Evolutionary conservation across 306 rosid genomes (phyloP).

Genomic region (Prunus campanulata): DNA sequence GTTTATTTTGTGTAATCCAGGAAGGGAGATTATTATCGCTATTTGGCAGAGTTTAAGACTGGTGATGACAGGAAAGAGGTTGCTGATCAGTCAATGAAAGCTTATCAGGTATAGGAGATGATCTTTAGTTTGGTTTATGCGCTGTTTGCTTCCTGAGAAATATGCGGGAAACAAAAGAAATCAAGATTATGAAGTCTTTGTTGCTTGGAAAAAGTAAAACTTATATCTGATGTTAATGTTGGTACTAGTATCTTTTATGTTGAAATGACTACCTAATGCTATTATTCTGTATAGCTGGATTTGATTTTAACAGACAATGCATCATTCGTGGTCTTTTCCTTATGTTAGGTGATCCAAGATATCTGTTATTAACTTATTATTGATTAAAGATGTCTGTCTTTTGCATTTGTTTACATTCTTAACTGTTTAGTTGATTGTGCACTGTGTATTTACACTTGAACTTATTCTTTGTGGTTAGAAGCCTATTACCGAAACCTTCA

Average conservation of each 20-base stretch:
- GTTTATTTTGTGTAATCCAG: slow-evolving; percentile 27
- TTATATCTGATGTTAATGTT: neutral
- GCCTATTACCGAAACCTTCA: neutral
- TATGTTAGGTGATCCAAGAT: neutral
- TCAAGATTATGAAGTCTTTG: neutral
- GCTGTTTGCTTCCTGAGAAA: neutral
- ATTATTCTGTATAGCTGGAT: neutral
- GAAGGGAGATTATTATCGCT: slow-evolving; percentile 64
- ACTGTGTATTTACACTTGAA: neutral
- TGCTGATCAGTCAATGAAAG: slow-evolving; percentile 60
- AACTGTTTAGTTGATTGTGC: neutral
- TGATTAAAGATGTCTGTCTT: neutral
- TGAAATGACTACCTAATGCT: neutral
- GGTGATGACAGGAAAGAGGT: slow-evolving; percentile 54
- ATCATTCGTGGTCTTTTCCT: too few species aligned
- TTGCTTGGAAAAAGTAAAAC: neutral
- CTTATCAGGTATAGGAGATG: slow-evolving; percentile 39
- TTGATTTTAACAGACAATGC: neutral
- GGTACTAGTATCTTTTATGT: neutral
- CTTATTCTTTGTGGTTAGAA: neutral
- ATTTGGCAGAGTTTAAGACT: slow-evolving; percentile 44
- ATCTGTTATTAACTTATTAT: neutral
- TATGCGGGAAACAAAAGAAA: neutral
- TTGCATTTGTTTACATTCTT: neutral
- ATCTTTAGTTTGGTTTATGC: neutral